Conservation (phyloP, 1,284 basidiomycete genomes). For the Mycena citricolor region DNA sequence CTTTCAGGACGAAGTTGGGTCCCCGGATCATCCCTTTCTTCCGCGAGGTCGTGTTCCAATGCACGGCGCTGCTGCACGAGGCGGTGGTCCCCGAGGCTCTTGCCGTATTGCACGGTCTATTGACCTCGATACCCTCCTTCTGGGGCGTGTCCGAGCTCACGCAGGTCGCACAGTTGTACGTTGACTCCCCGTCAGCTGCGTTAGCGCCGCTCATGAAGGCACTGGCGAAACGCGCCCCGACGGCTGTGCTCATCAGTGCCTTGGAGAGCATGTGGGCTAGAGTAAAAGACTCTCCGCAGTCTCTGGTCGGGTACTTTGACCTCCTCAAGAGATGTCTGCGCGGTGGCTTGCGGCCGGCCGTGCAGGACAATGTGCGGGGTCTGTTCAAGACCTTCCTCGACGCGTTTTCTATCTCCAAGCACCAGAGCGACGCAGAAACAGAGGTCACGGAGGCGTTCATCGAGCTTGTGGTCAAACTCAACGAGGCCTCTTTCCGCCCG, state of each 20-base stretch:
- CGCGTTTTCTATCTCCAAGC: slow-evolving; percentile 58
- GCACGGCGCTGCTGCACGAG: slow-evolving; percentile 49
- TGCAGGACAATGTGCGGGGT: slow-evolving; percentile 70
- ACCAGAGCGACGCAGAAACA: slow-evolving; percentile 42
- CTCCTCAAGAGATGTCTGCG: slow-evolving; percentile 67
- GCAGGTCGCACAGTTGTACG: slow-evolving; percentile 54
- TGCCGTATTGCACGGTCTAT: slow-evolving; percentile 52
- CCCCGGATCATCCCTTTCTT: slow-evolving; percentile 86
- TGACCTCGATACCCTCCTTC: slow-evolving; percentile 67
- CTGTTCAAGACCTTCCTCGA: slow-evolving; percentile 84
- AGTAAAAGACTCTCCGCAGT: slow-evolving; percentile 29
- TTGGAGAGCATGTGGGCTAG: slow-evolving; percentile 58
- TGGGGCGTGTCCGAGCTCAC: slow-evolving; percentile 64
- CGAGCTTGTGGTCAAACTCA: slow-evolving; percentile 90
- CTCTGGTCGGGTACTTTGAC: slow-evolving; percentile 61
- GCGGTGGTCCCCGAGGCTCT: slow-evolving; percentile 40
- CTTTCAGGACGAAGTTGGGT: slow-evolving; percentile 67
- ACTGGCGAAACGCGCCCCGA: slow-evolving; percentile 67
- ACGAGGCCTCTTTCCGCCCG: slow-evolving; percentile 91
- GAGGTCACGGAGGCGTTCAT: slow-evolving; percentile 74
- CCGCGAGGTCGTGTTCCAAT: slow-evolving; percentile 65
- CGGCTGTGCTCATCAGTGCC: slow-evolving; percentile 66
- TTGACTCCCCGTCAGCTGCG: slow-evolving; percentile 40
- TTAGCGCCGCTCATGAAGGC: slow-evolving; percentile 46
- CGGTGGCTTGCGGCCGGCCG: slow-evolving; percentile 59